Evolutionary conservation across 2,329 filamentous ascomycete genomes (phyloP), one percentile per base, ranked within the genome.

Genomic region (Calcarisporium arbuscula): DNA sequence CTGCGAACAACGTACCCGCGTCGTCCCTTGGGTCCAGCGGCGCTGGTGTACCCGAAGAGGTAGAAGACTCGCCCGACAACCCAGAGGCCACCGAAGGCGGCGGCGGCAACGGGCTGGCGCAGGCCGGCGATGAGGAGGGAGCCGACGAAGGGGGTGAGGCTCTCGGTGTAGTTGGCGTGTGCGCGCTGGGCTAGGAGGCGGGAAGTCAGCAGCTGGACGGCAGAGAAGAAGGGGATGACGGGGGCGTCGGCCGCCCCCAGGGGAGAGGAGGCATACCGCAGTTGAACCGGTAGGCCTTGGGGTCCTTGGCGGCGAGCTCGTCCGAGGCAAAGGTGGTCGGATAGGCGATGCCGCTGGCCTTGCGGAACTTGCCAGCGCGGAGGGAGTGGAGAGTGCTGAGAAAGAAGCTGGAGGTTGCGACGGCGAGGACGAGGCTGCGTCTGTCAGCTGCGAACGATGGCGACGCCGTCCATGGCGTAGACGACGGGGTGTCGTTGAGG

Each of bases 81-180:
- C 76, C 77, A 83, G 19, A 52, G 52, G 11, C 52, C 63, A 12
- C 77, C 77, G 19, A 77, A 48, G 8, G 46, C 49, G 14, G 72
- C 70, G 19, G 70, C 62, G 15, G 60, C 54, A 6, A 66, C 38
- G 3, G 79, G 80, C 53, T 64, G 78, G 23, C 57, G 53, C 17
- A 80, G 51, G 20, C 79, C 77, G 8, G 72, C 58, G 46, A 82
- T 64, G 40, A 79, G 53, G 9, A 80, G 58, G 17, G 65, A 58
- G 16, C 59, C 63, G 9, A 81, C 49, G 50, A 73, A 64, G 4
- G 73, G 62, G 8, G 68, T 59, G 22, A 74, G 61, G 58, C 75
- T 79, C 64, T 83, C 80, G 44, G 65, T 67, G 59, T 68, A 82
- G 64, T 82, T 81, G 47, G 64, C 58, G 53, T 83, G 79, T 8